Percentiles rank a stretch among this genome's conserved stretches.
Conservation (phyloP, 768 basidiomycete species). For the Panaeolus papilionaceus region DNA sequence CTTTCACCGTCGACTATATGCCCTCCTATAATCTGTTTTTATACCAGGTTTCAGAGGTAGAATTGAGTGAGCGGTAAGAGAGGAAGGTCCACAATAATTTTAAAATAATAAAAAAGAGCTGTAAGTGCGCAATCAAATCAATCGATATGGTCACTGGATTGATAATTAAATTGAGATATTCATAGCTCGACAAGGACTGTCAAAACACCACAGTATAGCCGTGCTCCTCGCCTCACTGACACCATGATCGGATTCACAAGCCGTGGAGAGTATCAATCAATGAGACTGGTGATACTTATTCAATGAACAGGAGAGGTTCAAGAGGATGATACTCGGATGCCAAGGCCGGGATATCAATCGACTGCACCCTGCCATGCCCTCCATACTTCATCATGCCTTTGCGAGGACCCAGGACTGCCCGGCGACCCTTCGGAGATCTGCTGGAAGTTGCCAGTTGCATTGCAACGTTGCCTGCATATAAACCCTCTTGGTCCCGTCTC, state of each 20-base stretch:
- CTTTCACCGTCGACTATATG: not conserved
- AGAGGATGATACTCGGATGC: not conserved
- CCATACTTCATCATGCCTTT: not conserved
- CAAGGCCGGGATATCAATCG: not conserved
- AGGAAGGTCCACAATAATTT: not conserved
- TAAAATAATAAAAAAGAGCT: not conserved
- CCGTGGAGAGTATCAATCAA: not conserved
- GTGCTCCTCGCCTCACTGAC: not conserved
- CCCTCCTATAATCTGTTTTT: not conserved
- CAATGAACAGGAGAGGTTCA: not conserved
- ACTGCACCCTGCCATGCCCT: not conserved
- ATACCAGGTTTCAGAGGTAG: not conserved
- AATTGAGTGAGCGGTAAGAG: not conserved
- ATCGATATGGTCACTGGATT: not conserved
- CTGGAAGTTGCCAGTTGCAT: not conserved
- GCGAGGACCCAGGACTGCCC: not conserved
- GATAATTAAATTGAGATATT: not conserved
- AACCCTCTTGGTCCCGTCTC: not conserved
- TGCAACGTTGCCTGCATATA: not conserved
- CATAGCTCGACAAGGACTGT: not conserved
- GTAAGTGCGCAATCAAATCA: not conserved
- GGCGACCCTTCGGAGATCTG: slow-evolving; percentile 2
- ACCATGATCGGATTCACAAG: not conserved
- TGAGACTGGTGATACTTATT: no score
- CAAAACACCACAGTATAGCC: not conserved